These are phyloP conservation scores for Aspergillus sojae DNA, from an alignment of 2,329 filamentous ascomycete species.

Conservation along the genomic window DNA sequence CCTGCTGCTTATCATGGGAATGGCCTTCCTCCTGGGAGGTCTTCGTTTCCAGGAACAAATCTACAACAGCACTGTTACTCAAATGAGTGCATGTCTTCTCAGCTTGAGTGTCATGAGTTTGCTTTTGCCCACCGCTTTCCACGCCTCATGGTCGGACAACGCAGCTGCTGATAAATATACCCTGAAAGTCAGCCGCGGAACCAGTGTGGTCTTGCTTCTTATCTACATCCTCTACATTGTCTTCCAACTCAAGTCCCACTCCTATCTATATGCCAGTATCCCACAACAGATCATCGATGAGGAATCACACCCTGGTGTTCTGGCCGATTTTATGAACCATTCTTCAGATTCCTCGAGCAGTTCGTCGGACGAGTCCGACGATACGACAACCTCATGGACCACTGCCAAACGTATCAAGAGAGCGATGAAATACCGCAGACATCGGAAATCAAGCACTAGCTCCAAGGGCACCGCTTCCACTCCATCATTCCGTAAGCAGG, in stretches of 20 bases:
- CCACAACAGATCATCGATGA: constrained; percentile 92
- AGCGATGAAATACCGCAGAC: constrained; percentile 70
- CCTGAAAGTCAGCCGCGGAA: constrained; percentile 83
- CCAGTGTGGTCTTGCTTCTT: constrained; percentile 80
- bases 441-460: constrained; percentile 75
- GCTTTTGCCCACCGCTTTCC: constrained; percentile 87
- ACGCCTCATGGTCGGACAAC: constrained; percentile 75
- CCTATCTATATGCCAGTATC: constrained; percentile 89
- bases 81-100: constrained; percentile 92
- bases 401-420: constrained; percentile 76
- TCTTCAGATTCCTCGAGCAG: constrained; percentile 49
- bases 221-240: constrained; percentile 83
- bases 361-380: constrained; percentile 68
- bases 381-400: constrained; percentile 67
- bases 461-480: constrained; percentile 55
- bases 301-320: constrained; percentile 81
- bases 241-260: constrained; percentile 89
- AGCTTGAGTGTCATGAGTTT: constrained; percentile 89
- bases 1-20: constrained; percentile 83
- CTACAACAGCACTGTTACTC: constrained; percentile 92
- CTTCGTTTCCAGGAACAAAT: constrained; percentile 88
- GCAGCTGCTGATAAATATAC: constrained; percentile 68
- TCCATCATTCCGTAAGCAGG: constrained; percentile 27
- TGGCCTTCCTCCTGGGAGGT: constrained; percentile 86
- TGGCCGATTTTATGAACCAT: constrained; percentile 75